Evolutionary conservation across 148 eudicot species (phyloP).

Genomic region (Mesembryanthemum crystallinum): DNA sequence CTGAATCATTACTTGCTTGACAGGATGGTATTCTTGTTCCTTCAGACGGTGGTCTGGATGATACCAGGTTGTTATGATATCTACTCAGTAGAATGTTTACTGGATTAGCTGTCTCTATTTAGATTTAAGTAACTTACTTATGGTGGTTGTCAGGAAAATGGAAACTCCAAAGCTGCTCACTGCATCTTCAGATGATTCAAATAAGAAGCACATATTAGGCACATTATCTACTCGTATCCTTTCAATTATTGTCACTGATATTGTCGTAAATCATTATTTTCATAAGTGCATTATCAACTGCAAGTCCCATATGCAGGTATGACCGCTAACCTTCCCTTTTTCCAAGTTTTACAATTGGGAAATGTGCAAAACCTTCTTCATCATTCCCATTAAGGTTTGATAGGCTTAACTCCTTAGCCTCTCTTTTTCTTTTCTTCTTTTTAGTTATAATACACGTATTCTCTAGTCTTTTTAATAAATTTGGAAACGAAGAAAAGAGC

Average conservation of each 20-base stretch:
- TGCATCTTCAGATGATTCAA: slow-evolving; percentile 69
- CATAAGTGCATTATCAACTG: neutral
- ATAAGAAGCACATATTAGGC: slow-evolving; percentile 58
- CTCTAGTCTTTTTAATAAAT: no score
- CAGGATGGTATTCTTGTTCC: slow-evolving; percentile 46
- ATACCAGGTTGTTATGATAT: slow-evolving; percentile 41
- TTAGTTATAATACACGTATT: no score
- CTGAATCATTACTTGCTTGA: slow-evolving; percentile 19
- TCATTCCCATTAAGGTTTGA: neutral
- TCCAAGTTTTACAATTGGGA: neutral
- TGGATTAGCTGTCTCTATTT: slow-evolving; percentile 4
- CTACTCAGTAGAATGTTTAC: neutral
- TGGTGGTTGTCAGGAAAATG: slow-evolving; percentile 51
- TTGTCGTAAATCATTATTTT: neutral
- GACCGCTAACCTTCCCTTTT: neutral
- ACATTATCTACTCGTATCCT: slow-evolving; percentile 81
- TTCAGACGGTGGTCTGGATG: slow-evolving; percentile 32
- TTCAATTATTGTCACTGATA: neutral
- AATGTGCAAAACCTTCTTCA: neutral
- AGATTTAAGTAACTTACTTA: slow-evolving; percentile 15
- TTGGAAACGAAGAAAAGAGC: no score
- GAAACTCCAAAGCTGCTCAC: slow-evolving; percentile 68
- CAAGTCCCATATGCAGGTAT: neutral
- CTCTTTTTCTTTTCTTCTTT: no score
- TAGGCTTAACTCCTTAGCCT: neutral